phyloP scores from a whole-genome alignment of 495 filamentous ascomycete genomes.

The Aspergillus indologenus region DNA sequence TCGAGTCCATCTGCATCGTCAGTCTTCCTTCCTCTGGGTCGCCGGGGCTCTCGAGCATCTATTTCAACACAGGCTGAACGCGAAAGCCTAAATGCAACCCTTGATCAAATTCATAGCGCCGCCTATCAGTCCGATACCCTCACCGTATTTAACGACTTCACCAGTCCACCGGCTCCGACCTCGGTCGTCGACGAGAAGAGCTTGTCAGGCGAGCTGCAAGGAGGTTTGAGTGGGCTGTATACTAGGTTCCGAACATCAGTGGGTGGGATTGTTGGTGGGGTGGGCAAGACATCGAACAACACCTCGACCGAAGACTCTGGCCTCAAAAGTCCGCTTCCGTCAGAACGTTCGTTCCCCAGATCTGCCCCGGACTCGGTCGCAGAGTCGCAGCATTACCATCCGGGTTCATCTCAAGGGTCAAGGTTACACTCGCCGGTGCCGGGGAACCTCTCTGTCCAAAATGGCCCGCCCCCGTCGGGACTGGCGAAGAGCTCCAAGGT shows the following conservation, averaged over 20 bases:
- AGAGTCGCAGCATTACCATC: constrained; percentile 29
- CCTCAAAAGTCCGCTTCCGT: constrained; percentile 23
- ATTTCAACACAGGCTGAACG: constrained; percentile 62
- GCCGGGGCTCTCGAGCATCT: constrained; percentile 62
- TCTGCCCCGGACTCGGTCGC: constrained; percentile 22
- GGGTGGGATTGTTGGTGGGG: constrained; percentile 52
- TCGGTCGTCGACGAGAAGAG: constrained; percentile 62
- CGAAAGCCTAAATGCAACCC: constrained; percentile 65
- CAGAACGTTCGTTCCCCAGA: constrained; percentile 30
- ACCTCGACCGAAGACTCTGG: constrained; percentile 24
- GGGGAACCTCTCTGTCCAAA: constrained; percentile 27
- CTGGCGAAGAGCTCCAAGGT: constrained; percentile 50
- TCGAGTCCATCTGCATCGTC: constrained; percentile 45
- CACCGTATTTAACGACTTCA: constrained; percentile 87
- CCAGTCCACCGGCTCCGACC: constrained; percentile 44
- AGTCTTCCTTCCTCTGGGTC: constrained; percentile 41
- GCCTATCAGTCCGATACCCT: constrained; percentile 75
- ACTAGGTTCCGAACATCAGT: constrained; percentile 77
- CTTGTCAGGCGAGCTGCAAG: constrained; percentile 68
- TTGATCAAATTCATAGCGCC: constrained; percentile 81
- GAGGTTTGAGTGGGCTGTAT: constrained; percentile 82
- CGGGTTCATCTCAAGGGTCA: constrained; percentile 36
- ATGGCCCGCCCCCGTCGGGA: constrained; percentile 36
- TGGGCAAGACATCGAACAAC: constrained; percentile 38
- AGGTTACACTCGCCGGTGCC: constrained; percentile 42